phyloP scores from a whole-genome alignment of 768 basidiomycete species.

The Lactifluus volemus region DNA sequence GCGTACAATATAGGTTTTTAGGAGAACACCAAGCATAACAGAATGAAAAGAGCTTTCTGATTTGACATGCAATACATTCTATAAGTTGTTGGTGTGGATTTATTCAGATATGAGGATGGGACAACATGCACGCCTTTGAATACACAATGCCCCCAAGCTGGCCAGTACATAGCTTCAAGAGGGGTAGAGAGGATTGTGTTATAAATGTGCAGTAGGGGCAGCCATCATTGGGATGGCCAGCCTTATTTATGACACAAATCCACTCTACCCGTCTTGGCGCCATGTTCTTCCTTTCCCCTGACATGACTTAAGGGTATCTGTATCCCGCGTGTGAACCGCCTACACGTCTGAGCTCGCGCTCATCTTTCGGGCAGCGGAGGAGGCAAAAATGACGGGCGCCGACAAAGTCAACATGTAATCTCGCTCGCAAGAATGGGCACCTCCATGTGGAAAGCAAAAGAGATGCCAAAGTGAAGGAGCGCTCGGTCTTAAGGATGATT shows the following conservation, averaged over 20 bases:
- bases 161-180: too few relatives aligned
- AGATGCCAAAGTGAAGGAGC: constrained; percentile 87
- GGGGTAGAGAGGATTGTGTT: too few relatives aligned
- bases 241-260: too few relatives aligned
- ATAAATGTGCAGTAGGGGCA: too few relatives aligned
- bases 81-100: not conserved
- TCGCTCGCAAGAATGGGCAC: constrained; percentile 85
- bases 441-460: constrained; percentile 52
- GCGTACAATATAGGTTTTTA: constrained; percentile 32
- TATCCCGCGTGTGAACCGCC: constrained; percentile 47
- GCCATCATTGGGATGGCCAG: too few relatives aligned
- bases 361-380: constrained; percentile 26
- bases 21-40: not conserved
- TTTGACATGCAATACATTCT: not conserved
- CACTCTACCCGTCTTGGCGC: too few relatives aligned
- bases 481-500: not conserved
- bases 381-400: constrained; percentile 32
- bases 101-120: not conserved
- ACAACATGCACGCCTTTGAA: constrained; percentile 3
- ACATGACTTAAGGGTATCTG: constrained; percentile 21
- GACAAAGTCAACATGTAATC: constrained; percentile 27
- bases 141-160: not conserved
- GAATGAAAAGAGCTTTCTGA: not conserved
- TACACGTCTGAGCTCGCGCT: constrained; percentile 26
- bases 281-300: too few relatives aligned